These are phyloP conservation scores for Debaryomycetaceae sp. DNA, from an alignment of 1,139 yeast species.

Conservation along the genomic window DNA sequence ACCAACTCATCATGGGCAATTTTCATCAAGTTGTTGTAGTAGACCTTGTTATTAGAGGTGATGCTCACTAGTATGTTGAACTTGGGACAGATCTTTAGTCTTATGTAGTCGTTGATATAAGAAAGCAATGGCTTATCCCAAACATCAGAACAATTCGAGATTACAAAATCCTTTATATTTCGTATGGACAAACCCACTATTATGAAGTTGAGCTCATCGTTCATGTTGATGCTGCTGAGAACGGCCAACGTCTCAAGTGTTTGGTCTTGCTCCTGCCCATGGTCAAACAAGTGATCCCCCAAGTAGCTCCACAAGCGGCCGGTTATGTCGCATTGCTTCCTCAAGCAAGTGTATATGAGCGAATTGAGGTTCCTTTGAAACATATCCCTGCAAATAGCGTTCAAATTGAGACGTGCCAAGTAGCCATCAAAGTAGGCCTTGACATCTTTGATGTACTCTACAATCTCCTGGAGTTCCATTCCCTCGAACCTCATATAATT, in stretches of 20 bases:
- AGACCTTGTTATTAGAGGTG: conserved; percentile 14
- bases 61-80: conserved; percentile 24
- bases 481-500: background rate
- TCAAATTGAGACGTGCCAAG: conserved; percentile 17
- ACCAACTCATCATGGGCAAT: conserved; percentile 46
- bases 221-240: conserved; percentile 26
- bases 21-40: conserved; percentile 29
- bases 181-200: conserved; percentile 40
- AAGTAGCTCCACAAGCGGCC: conserved; percentile 1
- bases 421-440: conserved; percentile 12
- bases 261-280: background rate
- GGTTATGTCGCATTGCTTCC: conserved; percentile 5
- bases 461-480: conserved; percentile 8
- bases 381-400: conserved; percentile 14
- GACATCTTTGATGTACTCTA: conserved; percentile 11
- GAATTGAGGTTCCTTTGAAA: conserved; percentile 26
- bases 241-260: background rate
- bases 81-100: conserved; percentile 36
- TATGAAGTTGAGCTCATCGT: conserved; percentile 31
- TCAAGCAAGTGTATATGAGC: conserved; percentile 17
- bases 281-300: conserved; percentile 1
- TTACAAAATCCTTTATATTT: conserved; percentile 38
- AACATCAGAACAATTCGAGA: conserved; percentile 26
- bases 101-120: conserved; percentile 35
- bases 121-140: conserved; percentile 44